A percentile compares a stretch with the other conserved stretches of the same genome.
phyloP scores from a whole-genome alignment of 2,329 filamentous ascomycete genomes.

The Neopestalotiopsis sp. region DNA sequence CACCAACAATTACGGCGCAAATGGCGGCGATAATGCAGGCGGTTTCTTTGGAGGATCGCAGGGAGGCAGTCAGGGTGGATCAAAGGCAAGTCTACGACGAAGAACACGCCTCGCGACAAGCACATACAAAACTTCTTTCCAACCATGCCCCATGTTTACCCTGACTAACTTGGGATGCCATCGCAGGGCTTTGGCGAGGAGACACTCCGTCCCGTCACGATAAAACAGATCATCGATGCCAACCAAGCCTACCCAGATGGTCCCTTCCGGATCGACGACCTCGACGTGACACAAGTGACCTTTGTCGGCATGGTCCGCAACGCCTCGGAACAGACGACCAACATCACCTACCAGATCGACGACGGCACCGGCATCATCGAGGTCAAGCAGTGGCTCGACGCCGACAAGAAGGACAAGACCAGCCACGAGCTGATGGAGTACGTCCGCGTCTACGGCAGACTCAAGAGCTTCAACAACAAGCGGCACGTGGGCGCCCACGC shows the following conservation, averaged over 20 bases:
- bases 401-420: slow-evolving; percentile 58
- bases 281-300: slow-evolving; percentile 75
- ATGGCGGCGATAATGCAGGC: slow-evolving; percentile 63
- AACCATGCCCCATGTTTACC: neutral
- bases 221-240: slow-evolving; percentile 91
- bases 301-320: slow-evolving; percentile 91
- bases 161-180: neutral
- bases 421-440: slow-evolving; percentile 76
- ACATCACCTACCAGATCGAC: slow-evolving; percentile 91
- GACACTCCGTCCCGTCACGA: slow-evolving; percentile 88
- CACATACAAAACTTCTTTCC: neutral
- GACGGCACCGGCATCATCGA: slow-evolving; percentile 94
- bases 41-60: slow-evolving; percentile 65
- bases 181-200: slow-evolving; percentile 73
- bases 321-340: slow-evolving; percentile 85
- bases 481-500: slow-evolving; percentile 80
- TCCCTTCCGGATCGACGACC: slow-evolving; percentile 83
- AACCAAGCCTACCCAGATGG: slow-evolving; percentile 73
- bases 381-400: slow-evolving; percentile 85
- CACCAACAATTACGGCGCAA: slow-evolving; percentile 13
- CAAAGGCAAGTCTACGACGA: slow-evolving; percentile 29
- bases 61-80: slow-evolving; percentile 55
- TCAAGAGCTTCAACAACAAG: slow-evolving; percentile 86
- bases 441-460: slow-evolving; percentile 82
- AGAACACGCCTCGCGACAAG: neutral